These are phyloP conservation scores for Candida coleopterorum DNA, from an alignment of 805 yeast genomes.

Conservation along the genomic window DNA sequence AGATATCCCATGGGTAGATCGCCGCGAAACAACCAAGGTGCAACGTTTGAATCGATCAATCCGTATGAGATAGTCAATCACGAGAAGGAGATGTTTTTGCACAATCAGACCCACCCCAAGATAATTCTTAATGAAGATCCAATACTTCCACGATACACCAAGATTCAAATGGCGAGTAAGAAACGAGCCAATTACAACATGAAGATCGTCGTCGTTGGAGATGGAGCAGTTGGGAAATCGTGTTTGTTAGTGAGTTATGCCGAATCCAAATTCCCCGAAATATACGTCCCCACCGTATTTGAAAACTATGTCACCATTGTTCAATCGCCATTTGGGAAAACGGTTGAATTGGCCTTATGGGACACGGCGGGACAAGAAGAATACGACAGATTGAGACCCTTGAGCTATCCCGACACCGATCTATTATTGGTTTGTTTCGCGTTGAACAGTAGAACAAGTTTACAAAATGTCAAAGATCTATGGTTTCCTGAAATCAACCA, in stretches of 20 bases:
- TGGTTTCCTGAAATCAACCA: slow-evolving; percentile 88
- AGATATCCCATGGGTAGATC: slow-evolving; percentile 2
- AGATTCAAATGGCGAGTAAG: slow-evolving; percentile 21
- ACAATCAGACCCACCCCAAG: slow-evolving; percentile 17
- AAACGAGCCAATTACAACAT: slow-evolving; percentile 18
- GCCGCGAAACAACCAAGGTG: not conserved
- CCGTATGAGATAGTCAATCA: slow-evolving; percentile 25
- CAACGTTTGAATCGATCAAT: slow-evolving; percentile 12
- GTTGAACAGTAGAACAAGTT: slow-evolving; percentile 54
- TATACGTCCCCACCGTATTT: slow-evolving; percentile 78
- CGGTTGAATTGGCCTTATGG: slow-evolving; percentile 73
- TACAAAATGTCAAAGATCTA: slow-evolving; percentile 67
- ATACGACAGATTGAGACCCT: slow-evolving; percentile 73
- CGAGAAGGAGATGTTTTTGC: slow-evolving; percentile 19
- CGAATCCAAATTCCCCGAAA: slow-evolving; percentile 63
- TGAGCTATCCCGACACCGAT: slow-evolving; percentile 76
- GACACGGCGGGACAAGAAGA: slow-evolving; percentile 92
- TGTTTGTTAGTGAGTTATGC: slow-evolving; percentile 66
- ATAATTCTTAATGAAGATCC: slow-evolving; percentile 35
- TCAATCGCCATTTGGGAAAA: slow-evolving; percentile 71
- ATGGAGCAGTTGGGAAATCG: slow-evolving; percentile 90
- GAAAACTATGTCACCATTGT: slow-evolving; percentile 69
- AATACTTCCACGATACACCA: slow-evolving; percentile 28
- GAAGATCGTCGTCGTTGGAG: slow-evolving; percentile 82
- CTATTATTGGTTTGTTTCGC: slow-evolving; percentile 73